Base-by-base conservation (phyloP, 208 protist species). In the Crithidia thermophila region DNA sequence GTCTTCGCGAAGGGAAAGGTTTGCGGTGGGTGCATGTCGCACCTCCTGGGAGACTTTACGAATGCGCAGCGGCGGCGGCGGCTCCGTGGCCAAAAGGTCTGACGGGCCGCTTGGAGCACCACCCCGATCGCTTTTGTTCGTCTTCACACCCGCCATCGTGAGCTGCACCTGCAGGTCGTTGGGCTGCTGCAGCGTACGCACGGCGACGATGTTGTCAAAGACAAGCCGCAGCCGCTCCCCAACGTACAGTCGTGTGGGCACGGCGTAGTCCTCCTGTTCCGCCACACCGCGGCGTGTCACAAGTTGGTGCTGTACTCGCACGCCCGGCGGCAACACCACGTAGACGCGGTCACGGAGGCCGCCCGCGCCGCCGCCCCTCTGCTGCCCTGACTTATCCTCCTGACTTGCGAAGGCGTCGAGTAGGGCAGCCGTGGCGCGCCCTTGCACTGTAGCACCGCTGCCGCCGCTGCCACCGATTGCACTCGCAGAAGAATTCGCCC, bases 231-330 rank as follows among this genome's bases (percentile, higher is more conserved):
- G 62, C 2, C 80, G 77, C 77, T 96, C 87, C 9, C 85, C 87
- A 3, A 91, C 76, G 63, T 77, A 57, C 33, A 91, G 62, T 1
- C 60, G 66, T 13, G 68, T 76, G 4, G 87, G 90, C 43, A 96
- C 49, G 37, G 55, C 68, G 63, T 87, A 68, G 50, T 75, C 77
- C 42, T 88, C 87, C 20, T 74, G 65, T 36, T 80, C 62, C 14
- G 70, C 56, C 6, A 92, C 74, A 14, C 90, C 90, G 11, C 90
- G 82, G 11, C 71, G 74, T 11, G 81, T 96, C 39, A 89, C 76
- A 25, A 87, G 77, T 28, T 85, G 72, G 49, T 83, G 82, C 36
- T 80, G 78, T 25, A 88, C 62, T 4, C 64, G 65, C 4, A 94
- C 53, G 21, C 84, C 84, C 0, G 67, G 60, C 1, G 90, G 90